Evolutionary conservation across 441 rosid genomes (phyloP).

Genomic region (Syzygium malaccense): DNA sequence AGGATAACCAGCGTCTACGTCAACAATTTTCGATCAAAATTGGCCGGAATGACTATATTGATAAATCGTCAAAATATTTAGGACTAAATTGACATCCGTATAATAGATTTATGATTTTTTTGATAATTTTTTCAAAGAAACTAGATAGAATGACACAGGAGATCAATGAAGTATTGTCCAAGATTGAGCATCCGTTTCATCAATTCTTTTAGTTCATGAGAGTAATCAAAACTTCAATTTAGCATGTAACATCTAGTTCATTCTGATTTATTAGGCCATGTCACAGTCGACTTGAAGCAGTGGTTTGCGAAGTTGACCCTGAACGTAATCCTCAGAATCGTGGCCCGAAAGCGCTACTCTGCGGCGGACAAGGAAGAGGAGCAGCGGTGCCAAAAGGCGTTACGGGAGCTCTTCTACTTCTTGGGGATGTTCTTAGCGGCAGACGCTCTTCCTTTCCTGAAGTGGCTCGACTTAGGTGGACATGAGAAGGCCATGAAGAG

Average conservation of each 20-base stretch:
- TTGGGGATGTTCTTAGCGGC: conserved; percentile 17
- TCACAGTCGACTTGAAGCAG: conserved; percentile 23
- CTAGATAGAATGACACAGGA: neutral
- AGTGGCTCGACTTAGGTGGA: conserved; percentile 37
- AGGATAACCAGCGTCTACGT: fast-evolving
- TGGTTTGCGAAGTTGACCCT: conserved; percentile 27
- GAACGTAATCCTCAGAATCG: conserved; percentile 29
- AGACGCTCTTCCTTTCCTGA: conserved; percentile 41
- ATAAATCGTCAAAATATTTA: no score
- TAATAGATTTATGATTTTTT: no score
- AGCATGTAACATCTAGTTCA: neutral
- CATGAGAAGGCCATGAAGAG: conserved; percentile 53
- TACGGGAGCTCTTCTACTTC: conserved; percentile 22
- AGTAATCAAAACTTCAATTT: neutral
- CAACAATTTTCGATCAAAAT: fast-evolving
- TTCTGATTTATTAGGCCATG: neutral
- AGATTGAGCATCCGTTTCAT: neutral
- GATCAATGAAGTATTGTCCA: neutral
- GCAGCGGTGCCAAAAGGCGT: conserved; percentile 13
- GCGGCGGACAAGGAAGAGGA: conserved; percentile 10
- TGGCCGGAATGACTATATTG: no score
- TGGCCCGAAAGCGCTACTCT: conserved; percentile 27
- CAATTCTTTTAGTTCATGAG: neutral
- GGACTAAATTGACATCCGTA: no score
- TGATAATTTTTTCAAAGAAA: no score